Conservation (phyloP, 768 basidiomycete species). For the Tephrocybe sp. region DNA sequence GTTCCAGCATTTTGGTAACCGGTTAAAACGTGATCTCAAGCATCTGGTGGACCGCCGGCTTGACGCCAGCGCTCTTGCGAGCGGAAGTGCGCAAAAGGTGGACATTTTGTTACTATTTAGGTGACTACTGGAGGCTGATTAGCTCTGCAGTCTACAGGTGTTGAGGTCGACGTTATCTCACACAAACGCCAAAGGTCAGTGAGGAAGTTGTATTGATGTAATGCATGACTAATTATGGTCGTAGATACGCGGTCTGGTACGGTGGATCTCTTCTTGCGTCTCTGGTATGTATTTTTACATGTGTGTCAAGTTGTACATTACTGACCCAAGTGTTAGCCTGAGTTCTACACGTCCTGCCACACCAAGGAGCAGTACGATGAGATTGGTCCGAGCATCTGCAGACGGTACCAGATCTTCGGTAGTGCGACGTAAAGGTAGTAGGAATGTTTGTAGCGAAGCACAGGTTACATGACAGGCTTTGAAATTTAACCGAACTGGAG, state of each 20-base stretch:
- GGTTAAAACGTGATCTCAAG: constrained; percentile 93
- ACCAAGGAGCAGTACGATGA: constrained; percentile 95
- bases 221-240: constrained; percentile 10
- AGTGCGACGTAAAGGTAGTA: constrained; percentile 60
- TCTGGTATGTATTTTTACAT: constrained; percentile 48
- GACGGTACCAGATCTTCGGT: constrained; percentile 92
- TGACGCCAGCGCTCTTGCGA: constrained; percentile 68
- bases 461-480: not conserved
- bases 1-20: constrained; percentile 98
- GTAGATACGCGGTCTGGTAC: constrained; percentile 94
- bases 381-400: constrained; percentile 87
- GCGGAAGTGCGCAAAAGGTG: constrained; percentile 77
- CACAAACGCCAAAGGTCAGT: constrained; percentile 93
- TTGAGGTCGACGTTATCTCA: constrained; percentile 97
- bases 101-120: constrained; percentile 15
- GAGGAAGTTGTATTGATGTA: not conserved
- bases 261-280: constrained; percentile 95
- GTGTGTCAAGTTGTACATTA: not conserved
- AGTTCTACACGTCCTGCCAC: constrained; percentile 93
- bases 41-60: constrained; percentile 90
- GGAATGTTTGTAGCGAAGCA: not conserved
- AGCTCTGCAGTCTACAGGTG: constrained; percentile 76
- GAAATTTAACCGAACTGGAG: no score
- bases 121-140: not conserved
- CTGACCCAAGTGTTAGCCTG: constrained; percentile 53